Percentiles rank a stretch among this genome's conserved stretches.
Evolutionary conservation across 2,329 filamentous ascomycete genomes (phyloP).

Genomic region (Colletotrichum lupini): DNA sequence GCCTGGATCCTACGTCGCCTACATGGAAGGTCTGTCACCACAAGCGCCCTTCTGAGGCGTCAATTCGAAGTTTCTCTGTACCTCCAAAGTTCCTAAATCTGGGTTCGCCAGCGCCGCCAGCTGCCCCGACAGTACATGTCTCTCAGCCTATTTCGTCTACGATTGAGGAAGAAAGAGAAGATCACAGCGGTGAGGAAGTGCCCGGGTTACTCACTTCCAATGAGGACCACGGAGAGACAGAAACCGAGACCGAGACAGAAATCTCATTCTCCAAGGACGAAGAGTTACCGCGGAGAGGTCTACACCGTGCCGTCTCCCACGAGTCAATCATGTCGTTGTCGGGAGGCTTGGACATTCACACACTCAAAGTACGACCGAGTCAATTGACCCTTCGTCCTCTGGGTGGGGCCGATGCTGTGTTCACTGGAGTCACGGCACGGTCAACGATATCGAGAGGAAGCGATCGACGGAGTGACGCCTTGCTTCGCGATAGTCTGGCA

Average conservation of each 20-base stretch:
- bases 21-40: constrained; percentile 63
- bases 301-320: constrained; percentile 80
- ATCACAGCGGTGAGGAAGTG: constrained; percentile 49
- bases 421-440: constrained; percentile 69
- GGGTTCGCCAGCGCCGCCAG: constrained; percentile 28
- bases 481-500: constrained; percentile 67
- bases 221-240: constrained; percentile 48
- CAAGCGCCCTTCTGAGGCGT: constrained; percentile 68
- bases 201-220: constrained; percentile 40
- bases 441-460: constrained; percentile 64
- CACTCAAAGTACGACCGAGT: constrained; percentile 78
- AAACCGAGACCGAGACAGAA: constrained; percentile 46
- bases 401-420: constrained; percentile 65
- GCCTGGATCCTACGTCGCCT: constrained; percentile 74
- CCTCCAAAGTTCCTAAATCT: constrained; percentile 41
- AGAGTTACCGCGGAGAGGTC: constrained; percentile 51
- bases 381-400: constrained; percentile 73
- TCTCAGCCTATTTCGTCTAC: constrained; percentile 22
- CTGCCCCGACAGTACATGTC: constrained; percentile 40
- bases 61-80: constrained; percentile 42
- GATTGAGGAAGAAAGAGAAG: constrained; percentile 38
- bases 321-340: constrained; percentile 90
- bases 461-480: constrained; percentile 61
- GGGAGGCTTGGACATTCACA: constrained; percentile 91
- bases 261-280: constrained; percentile 47